Conservation (phyloP, 23 red algal species). For the Gracilaria domingensis region DNA sequence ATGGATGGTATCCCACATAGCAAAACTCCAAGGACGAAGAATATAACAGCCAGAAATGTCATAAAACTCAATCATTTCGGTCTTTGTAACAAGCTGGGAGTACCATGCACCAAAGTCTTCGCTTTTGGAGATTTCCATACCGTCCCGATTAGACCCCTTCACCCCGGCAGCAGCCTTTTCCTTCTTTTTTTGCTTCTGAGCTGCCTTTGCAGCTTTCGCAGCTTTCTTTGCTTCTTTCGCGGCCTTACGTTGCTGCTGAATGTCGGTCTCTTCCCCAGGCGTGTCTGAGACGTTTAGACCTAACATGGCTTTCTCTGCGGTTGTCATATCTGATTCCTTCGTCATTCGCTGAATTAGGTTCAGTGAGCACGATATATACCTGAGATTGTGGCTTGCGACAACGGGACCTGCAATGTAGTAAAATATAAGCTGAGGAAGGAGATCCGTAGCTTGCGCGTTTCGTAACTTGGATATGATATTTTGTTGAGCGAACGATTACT, state of each 20-base stretch:
- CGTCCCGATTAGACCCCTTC: conserved; percentile 81
- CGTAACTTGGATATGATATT: no score
- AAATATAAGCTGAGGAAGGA: no score
- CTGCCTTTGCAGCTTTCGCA: conserved; percentile 57
- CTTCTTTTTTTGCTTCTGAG: conserved; percentile 40
- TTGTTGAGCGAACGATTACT: no score
- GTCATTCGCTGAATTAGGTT: not conserved
- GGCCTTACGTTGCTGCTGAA: conserved; percentile 42
- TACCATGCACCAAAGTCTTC: conserved; percentile 96
- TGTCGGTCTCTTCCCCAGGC: not conserved
- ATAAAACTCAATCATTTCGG: conserved; percentile 99
- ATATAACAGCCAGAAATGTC: conserved; percentile 99
- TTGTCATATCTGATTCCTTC: conserved; percentile 39
- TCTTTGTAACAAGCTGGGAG: conserved; percentile 89
- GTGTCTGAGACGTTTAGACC: conserved; percentile 39
- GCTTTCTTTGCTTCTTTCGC: conserved; percentile 54
- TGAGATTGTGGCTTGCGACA: no score
- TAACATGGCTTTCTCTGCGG: conserved; percentile 59
- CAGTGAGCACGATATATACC: no score
- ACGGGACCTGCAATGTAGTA: no score
- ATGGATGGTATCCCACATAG: conserved; percentile 94
- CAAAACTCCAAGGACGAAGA: conserved; percentile 90
- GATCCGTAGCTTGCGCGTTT: no score
- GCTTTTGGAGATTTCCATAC: conserved; percentile 87
- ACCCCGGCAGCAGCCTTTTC: conserved; percentile 24